Percentiles rank a stretch among this genome's conserved stretches.
Evolutionary conservation across 2,329 filamentous ascomycete species (phyloP).

Genomic region (Trichoderma oligosporum): DNA sequence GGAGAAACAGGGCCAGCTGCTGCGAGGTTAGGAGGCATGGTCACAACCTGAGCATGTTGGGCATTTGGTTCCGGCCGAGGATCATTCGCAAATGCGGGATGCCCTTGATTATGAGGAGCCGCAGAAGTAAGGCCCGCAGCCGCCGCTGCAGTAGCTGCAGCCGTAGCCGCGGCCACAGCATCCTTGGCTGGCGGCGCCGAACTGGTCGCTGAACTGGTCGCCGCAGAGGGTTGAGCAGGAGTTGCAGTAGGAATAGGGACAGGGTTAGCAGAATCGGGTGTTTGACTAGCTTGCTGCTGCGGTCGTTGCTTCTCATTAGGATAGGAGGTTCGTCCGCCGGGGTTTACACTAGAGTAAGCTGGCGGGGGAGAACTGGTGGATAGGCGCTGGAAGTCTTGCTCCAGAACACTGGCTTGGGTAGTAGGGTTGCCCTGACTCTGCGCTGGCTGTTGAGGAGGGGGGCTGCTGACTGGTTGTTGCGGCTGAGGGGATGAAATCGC

Average conservation of each 20-base stretch:
- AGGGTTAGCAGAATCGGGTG: slow-evolving; percentile 19
- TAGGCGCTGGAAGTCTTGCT: slow-evolving; percentile 82
- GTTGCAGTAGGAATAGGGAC: slow-evolving; percentile 28
- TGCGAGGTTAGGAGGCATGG: slow-evolving; percentile 37
- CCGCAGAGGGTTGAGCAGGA: slow-evolving; percentile 25
- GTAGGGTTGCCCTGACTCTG: slow-evolving; percentile 33
- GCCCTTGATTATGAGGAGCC: slow-evolving; percentile 58
- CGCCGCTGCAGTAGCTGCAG: slow-evolving; percentile 25
- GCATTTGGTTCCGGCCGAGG: slow-evolving; percentile 51
- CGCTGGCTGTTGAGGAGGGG: slow-evolving; percentile 41
- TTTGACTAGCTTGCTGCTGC: slow-evolving; percentile 30
- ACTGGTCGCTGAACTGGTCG: slow-evolving; percentile 26
- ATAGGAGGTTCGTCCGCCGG: slow-evolving; percentile 55
- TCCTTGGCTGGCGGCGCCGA: slow-evolving; percentile 31
- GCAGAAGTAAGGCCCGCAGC: slow-evolving; percentile 41
- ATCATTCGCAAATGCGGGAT: slow-evolving; percentile 91
- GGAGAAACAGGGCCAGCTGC: slow-evolving; percentile 70
- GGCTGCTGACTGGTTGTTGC: slow-evolving; percentile 41
- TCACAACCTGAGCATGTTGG: slow-evolving; percentile 44
- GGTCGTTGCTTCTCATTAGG: slow-evolving; percentile 73
- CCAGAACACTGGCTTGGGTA: slow-evolving; percentile 66
- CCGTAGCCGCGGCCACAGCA: slow-evolving; percentile 21
- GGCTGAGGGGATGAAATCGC: slow-evolving; percentile 56
- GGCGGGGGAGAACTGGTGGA: slow-evolving; percentile 82
- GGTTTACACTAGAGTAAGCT: slow-evolving; percentile 81